Evolutionary conservation across 495 filamentous ascomycete genomes (phyloP).

Genomic region (Podospora tetraspora): DNA sequence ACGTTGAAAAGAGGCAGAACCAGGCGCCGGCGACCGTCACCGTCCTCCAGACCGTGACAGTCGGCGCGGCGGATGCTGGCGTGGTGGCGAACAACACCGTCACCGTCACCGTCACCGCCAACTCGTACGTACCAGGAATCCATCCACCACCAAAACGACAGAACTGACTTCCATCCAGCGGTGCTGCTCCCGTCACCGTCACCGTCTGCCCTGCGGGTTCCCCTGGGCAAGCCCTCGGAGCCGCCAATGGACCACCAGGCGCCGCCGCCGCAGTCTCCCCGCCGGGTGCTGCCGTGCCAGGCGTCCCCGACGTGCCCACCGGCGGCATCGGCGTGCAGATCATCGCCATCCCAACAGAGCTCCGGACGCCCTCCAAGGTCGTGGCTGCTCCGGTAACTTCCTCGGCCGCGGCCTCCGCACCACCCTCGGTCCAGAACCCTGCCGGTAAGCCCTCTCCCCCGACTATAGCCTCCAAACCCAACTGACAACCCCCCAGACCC

Average conservation of each 20-base stretch:
- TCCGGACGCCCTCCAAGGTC: slow-evolving; percentile 18
- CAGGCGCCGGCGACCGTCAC: slow-evolving; percentile 32
- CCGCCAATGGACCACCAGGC: slow-evolving; percentile 1
- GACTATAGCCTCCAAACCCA: not conserved
- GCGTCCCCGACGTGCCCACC: slow-evolving; percentile 4
- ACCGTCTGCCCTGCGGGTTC: slow-evolving; percentile 31
- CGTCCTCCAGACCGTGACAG: slow-evolving; percentile 30
- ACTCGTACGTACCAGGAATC: not conserved
- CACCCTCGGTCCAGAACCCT: slow-evolving; percentile 6
- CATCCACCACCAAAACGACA: not conserved
- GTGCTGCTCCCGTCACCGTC: slow-evolving; percentile 34
- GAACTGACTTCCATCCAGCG: not conserved
- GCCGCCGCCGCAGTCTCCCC: slow-evolving; percentile 9
- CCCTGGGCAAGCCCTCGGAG: slow-evolving; percentile 14
- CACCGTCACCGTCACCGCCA: slow-evolving; percentile 22
- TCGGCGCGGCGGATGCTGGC: slow-evolving; percentile 22
- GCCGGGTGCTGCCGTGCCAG: slow-evolving; percentile 5
- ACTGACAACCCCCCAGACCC: not conserved
- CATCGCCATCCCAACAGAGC: slow-evolving; percentile 21
- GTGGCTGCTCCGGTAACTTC: slow-evolving; percentile 15
- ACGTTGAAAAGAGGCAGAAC: slow-evolving; percentile 16
- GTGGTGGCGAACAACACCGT: slow-evolving; percentile 28
- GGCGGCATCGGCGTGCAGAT: slow-evolving; percentile 31
- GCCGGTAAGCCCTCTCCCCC: not conserved
- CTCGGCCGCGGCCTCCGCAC: slow-evolving; percentile 6